A percentile compares a stretch with the other conserved stretches of the same genome.
Evolutionary conservation across 441 rosid genomes (phyloP).

Genomic region (Bocquillonia castaneifolia): DNA sequence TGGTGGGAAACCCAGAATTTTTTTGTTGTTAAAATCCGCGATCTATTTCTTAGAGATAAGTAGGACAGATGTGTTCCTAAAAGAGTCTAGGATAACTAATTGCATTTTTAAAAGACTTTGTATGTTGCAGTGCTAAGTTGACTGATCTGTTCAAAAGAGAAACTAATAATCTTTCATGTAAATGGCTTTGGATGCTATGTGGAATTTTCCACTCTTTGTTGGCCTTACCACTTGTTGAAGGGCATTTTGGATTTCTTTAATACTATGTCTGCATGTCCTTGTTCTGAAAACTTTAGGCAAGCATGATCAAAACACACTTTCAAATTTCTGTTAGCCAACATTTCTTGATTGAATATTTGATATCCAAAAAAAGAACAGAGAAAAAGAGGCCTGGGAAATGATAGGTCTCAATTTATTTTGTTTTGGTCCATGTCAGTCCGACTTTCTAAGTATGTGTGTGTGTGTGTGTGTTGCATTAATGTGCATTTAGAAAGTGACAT

Average conservation of each 20-base stretch:
- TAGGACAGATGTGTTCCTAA: background rate
- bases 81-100: background rate
- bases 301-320: background rate
- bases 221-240: too few relatives aligned
- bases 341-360: background rate
- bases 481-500: background rate
- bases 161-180: background rate
- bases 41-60: background rate
- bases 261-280: background rate
- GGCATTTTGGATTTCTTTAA: background rate
- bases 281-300: background rate
- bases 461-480: background rate
- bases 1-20: too few relatives aligned
- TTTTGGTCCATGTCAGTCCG: background rate
- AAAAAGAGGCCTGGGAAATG: background rate
- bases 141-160: background rate
- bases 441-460: background rate
- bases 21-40: too few relatives aligned
- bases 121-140: background rate
- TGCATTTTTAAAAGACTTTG: background rate
- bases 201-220: background rate
- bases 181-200: background rate
- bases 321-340: background rate
- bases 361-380: background rate
- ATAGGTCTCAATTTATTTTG: background rate